Conservation (phyloP, 2,329 filamentous ascomycete genomes). For the Fusarium cicatricum region DNA sequence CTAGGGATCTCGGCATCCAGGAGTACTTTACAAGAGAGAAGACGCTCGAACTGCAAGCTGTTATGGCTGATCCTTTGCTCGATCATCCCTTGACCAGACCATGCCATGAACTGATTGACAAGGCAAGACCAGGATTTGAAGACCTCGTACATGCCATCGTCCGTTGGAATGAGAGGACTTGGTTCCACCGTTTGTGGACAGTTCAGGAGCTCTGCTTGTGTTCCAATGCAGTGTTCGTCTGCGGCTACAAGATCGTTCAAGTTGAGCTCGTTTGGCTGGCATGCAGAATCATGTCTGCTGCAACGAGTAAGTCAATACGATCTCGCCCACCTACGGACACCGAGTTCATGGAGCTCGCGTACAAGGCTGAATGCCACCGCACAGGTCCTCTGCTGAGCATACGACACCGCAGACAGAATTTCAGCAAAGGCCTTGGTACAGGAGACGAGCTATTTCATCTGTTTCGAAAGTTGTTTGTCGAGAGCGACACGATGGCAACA, state of each 20-base stretch:
- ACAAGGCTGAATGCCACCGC: neutral
- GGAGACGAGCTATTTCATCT: conserved; percentile 1
- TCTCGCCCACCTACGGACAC: neutral
- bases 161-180: neutral
- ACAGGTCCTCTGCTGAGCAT: neutral
- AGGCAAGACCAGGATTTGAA: neutral
- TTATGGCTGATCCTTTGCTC: neutral
- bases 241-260: neutral
- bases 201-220: conserved; percentile 5
- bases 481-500: neutral
- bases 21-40: neutral
- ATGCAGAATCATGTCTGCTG: neutral
- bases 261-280: neutral
- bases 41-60: neutral
- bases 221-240: neutral
- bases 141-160: neutral
- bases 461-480: neutral
- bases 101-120: neutral
- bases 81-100: neutral
- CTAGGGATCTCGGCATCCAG: neutral
- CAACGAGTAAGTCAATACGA: neutral
- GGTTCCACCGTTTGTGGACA: conserved; percentile 8
- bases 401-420: neutral
- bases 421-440: neutral
- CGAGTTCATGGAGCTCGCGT: neutral